Evolutionary conservation across 305 asterid species (phyloP), one percentile per base, ranked within the genome.

Genomic region (Solanum hybrid): DNA sequence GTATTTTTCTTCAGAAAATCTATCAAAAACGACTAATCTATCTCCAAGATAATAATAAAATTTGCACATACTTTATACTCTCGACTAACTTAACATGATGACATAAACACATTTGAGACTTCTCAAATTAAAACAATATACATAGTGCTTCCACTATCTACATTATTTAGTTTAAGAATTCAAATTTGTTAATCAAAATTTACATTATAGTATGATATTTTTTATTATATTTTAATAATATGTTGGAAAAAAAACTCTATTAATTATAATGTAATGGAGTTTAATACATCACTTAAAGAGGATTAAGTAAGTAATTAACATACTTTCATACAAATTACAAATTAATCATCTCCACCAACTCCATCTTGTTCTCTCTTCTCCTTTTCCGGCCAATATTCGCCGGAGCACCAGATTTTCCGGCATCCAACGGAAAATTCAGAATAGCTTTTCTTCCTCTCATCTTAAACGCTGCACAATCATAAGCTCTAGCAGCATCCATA

Each of bases 401-500:
- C 42, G 88, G 69, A 51, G n/a, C 35, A 11, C 89, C 87, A 45
- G 87, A 89, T 14, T 81, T 91, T n/a, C 91, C 92, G 10, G 94
- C 93, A 66, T 95, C 98, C 27, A 94, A 93, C 7, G 98, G 96
- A 87, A 95, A 95, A 79, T 95, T 95, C 40, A 95, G 82, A 19
- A 95, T 93, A 4, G 98, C 98, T 81, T 95, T 95, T 91, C 94
- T 92, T 5, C 98, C 98, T 40, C 98, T 89, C 24, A 95, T 92
- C 90, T 90, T 94, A 92, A 95, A 96, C 85, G 99, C 99, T 26
- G 99, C 99, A 87, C 93, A 89, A 22, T 96, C 99, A 87, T 96
- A 96, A 0, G 99, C 98, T 38, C 89, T 94, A n/a, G 99, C 99
- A 11, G 99, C 99, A 69, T 95, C 98, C 36, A 95, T 84, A 27